phyloP scores from a whole-genome alignment of 192 early-diverging fungal genomes.

The Coemansia sp. region DNA sequence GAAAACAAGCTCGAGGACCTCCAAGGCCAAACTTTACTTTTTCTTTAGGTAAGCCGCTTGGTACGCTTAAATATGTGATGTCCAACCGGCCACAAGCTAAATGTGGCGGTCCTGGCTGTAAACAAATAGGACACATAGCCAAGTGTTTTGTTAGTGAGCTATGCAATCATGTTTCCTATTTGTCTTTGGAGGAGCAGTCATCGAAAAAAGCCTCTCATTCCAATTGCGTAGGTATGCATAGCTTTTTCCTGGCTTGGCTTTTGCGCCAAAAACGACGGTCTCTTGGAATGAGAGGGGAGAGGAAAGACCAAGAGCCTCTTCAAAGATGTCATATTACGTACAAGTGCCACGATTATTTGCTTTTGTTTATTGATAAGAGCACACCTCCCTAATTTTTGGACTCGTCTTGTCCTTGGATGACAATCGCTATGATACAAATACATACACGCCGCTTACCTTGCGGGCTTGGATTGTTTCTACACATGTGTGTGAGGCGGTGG shows the following conservation, averaged over 20 bases:
- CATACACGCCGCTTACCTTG: background rate
- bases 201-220: background rate
- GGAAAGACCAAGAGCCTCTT: background rate
- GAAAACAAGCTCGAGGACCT: background rate
- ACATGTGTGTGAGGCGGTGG: background rate
- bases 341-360: background rate
- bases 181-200: background rate
- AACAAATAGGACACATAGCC: background rate
- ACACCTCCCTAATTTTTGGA: background rate
- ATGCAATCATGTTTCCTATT: background rate
- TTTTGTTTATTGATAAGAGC: background rate
- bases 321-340: background rate
- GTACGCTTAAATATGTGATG: background rate
- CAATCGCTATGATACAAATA: slow-evolving; percentile 1
- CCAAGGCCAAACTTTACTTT: background rate
- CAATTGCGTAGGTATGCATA: background rate
- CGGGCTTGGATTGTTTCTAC: slow-evolving; percentile 5
- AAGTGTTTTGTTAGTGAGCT: background rate
- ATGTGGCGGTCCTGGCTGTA: background rate
- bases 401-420: background rate
- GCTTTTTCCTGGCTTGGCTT: background rate
- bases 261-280: background rate
- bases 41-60: background rate
- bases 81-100: background rate
- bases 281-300: background rate